Evolutionary conservation across 305 asterid species (phyloP).

Genomic region (Andrographis paniculata): DNA sequence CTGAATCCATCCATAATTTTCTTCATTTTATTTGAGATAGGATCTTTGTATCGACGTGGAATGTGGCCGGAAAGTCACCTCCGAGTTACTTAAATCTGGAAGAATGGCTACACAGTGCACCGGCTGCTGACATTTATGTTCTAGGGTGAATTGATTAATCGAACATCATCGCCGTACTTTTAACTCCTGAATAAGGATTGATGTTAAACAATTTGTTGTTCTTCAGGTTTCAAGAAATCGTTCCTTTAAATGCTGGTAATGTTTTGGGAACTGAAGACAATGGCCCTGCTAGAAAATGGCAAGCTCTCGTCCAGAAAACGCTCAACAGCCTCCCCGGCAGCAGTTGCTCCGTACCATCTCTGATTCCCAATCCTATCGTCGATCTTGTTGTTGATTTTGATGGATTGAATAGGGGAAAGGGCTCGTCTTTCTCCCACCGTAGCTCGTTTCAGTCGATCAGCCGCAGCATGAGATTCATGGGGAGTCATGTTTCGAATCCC

Average conservation of each 20-base stretch:
- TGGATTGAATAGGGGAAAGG: conserved; percentile 43
- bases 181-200: not conserved
- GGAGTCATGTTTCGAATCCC: conserved; percentile 38
- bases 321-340: conserved; percentile 73
- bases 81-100: conserved; percentile 62
- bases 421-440: conserved; percentile 56
- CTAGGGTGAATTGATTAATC: conserved; percentile 55
- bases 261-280: conserved; percentile 92
- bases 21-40: conserved; percentile 22
- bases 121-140: conserved; percentile 88
- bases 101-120: conserved; percentile 85
- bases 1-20: not conserved
- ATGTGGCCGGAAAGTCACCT: conserved; percentile 92
- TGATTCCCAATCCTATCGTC: conserved; percentile 64
- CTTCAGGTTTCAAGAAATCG: conserved; percentile 93
- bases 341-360: conserved; percentile 58
- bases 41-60: conserved; percentile 84
- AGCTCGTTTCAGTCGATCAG: conserved; percentile 66
- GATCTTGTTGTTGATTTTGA: conserved; percentile 89
- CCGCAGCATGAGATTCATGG: conserved; percentile 81
- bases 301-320: conserved; percentile 61
- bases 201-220: not conserved
- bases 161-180: not conserved
- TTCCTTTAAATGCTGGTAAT: conserved; percentile 94
- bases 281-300: conserved; percentile 93